Conservation (phyloP, 805 yeast species). For the Spencermartinsiella europaea region DNA sequence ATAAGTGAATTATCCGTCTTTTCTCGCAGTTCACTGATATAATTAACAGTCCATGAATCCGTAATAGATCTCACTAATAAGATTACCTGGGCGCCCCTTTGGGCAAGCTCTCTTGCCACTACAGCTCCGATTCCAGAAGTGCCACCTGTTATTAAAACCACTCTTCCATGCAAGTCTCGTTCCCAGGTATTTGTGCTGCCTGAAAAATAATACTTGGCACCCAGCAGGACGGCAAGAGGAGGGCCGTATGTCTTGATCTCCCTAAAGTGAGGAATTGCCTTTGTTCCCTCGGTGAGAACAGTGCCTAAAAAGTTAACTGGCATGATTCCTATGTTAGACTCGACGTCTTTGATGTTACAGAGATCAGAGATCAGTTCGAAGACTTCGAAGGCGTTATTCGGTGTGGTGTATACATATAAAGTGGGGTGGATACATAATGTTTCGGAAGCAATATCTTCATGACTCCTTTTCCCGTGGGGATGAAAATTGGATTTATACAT, state of each 20-base stretch:
- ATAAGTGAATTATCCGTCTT: slow-evolving; percentile 65
- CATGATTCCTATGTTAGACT: slow-evolving; percentile 47
- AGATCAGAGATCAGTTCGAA: slow-evolving; percentile 1
- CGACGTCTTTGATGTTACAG: slow-evolving; percentile 24
- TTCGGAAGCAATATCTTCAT: too few relatives aligned
- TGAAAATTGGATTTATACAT: too few relatives aligned
- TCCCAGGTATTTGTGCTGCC: slow-evolving; percentile 90
- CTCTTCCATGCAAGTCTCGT: slow-evolving; percentile 86
- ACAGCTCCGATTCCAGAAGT: slow-evolving; percentile 86
- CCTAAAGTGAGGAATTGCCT: slow-evolving; percentile 68
- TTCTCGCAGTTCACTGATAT: slow-evolving; percentile 70
- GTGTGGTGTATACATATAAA: slow-evolving; percentile 1
- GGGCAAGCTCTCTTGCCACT: slow-evolving; percentile 68
- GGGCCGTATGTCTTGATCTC: slow-evolving; percentile 57
- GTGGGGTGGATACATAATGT: too few relatives aligned
- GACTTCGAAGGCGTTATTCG: too few relatives aligned
- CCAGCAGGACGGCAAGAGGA: slow-evolving; percentile 39
- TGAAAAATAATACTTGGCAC: slow-evolving; percentile 65
- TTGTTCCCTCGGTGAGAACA: slow-evolving; percentile 65
- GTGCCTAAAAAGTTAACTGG: slow-evolving; percentile 79
- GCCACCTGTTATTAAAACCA: slow-evolving; percentile 64
- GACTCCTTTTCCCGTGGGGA: too few relatives aligned
- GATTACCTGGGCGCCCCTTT: slow-evolving; percentile 80
- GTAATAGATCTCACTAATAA: slow-evolving; percentile 57
- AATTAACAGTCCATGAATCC: slow-evolving; percentile 76